These are phyloP conservation scores for Candida pseudoglaebosa DNA, from an alignment of 805 yeast genomes.

Conservation along the genomic window DNA sequence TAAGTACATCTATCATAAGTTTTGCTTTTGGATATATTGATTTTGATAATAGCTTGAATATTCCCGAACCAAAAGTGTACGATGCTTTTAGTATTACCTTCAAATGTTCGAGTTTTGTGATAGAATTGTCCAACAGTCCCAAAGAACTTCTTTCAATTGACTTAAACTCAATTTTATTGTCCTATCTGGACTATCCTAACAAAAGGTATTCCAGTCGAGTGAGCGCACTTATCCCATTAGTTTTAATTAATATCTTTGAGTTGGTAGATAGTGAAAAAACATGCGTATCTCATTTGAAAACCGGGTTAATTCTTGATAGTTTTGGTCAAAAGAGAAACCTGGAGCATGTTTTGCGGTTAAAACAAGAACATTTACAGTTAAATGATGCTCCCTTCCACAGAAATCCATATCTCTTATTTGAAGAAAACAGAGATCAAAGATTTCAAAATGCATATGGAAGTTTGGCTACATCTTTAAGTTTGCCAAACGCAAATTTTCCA, in stretches of 20 bases:
- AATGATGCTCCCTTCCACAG: slow-evolving; percentile 87
- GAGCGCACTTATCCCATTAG: slow-evolving; percentile 46
- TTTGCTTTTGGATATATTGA: slow-evolving; percentile 66
- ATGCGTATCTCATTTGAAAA: slow-evolving; percentile 41
- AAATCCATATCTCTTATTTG: slow-evolving; percentile 63
- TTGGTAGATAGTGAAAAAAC: slow-evolving; percentile 7
- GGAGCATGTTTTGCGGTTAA: slow-evolving; percentile 27
- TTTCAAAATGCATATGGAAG: slow-evolving; percentile 51
- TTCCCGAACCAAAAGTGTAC: slow-evolving; percentile 50
- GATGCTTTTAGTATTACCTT: slow-evolving; percentile 70
- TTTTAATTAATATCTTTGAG: slow-evolving; percentile 19
- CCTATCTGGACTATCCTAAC: slow-evolving; percentile 68
- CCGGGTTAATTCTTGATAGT: slow-evolving; percentile 58
- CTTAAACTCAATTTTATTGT: slow-evolving; percentile 29
- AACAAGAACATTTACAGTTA: slow-evolving; percentile 58
- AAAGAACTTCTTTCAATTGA: slow-evolving; percentile 10
- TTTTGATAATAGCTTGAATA: slow-evolving; percentile 66
- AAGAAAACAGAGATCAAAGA: slow-evolving; percentile 40
- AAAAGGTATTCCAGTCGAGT: slow-evolving; percentile 55
- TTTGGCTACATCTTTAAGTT: slow-evolving; percentile 55
- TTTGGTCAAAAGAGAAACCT: slow-evolving; percentile 46
- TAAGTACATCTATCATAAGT: slow-evolving; percentile 40
- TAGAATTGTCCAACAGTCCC: slow-evolving; percentile 28
- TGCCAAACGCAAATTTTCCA: slow-evolving; percentile 65
- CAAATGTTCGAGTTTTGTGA: slow-evolving; percentile 42